Conservation (phyloP, 2,329 filamentous ascomycete species). For the Fusarium scirpi region DNA sequence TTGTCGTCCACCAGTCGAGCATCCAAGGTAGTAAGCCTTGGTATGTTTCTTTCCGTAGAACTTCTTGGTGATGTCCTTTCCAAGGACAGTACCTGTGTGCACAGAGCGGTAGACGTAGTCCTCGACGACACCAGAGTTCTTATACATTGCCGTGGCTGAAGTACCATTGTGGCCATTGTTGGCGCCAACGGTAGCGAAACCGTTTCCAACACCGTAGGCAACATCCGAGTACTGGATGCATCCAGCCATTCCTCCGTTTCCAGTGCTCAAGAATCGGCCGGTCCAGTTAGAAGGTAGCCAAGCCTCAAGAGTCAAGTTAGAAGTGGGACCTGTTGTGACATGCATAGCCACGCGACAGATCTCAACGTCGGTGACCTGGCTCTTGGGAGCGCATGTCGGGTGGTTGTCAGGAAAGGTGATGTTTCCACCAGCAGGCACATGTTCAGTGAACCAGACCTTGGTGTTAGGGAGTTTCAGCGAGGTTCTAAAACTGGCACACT, state of each 20-base stretch:
- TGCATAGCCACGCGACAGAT: slow-evolving; percentile 37
- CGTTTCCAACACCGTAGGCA: slow-evolving; percentile 52
- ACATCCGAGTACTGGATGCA: slow-evolving; percentile 58
- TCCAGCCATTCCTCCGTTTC: slow-evolving; percentile 62
- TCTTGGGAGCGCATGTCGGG: slow-evolving; percentile 27
- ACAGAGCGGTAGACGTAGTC: slow-evolving; percentile 39
- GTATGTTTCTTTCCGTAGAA: slow-evolving; percentile 59
- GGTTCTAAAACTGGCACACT: slow-evolving; percentile 25
- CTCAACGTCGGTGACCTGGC: slow-evolving; percentile 29
- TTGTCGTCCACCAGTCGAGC: slow-evolving; percentile 70
- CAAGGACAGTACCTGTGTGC: slow-evolving; percentile 30
- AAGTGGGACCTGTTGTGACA: slow-evolving; percentile 27
- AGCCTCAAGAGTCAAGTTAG: slow-evolving; percentile 52
- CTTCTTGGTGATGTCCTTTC: slow-evolving; percentile 25
- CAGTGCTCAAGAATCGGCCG: slow-evolving; percentile 61
- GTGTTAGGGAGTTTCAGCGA: slow-evolving; percentile 35
- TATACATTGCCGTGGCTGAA: slow-evolving; percentile 19
- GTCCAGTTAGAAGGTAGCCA: slow-evolving; percentile 63
- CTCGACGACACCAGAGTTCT: slow-evolving; percentile 26
- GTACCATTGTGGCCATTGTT: slow-evolving; percentile 55
- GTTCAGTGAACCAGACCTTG: slow-evolving; percentile 37
- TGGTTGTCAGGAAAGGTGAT: slow-evolving; percentile 32
- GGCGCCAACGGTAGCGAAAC: slow-evolving; percentile 60
- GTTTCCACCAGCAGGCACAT: slow-evolving; percentile 28
- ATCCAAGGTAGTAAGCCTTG: slow-evolving; percentile 69